Base-by-base conservation (phyloP, 2,329 filamentous ascomycete species). In the Eurotiales sp. region DNA sequence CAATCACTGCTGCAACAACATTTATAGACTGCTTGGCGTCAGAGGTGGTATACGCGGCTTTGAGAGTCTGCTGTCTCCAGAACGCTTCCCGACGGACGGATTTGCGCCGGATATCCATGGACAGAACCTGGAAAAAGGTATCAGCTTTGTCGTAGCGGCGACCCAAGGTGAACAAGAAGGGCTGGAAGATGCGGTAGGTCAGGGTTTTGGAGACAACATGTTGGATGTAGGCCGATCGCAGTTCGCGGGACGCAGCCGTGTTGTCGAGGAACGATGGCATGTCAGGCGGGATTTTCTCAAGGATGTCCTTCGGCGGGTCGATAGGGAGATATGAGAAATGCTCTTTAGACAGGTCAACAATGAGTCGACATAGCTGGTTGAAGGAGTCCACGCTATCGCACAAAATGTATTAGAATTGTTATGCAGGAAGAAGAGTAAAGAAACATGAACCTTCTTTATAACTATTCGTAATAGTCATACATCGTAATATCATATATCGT, bases 11-110 rank as follows among this genome's bases (percentile, higher is more conserved):
- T 0, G 79, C 79, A 15, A 76, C 77, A 10, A 77, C 74, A 52
- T 79, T 79, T 59, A 80, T 80, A 15, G 76, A 74, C 57, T 78
- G 73, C 55, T 81, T 82, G 1, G 78, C 79, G 52, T 77, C 77
- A 2, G 75, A 77, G 30, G 77, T 76, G 5, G 77, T 80, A 62
- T 81, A 82, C 8, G 78, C 76, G 15, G 79, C 78, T 54, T 78
- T 77, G 12, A 82, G 72, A 2, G 79, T 81, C 56, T 81, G 78
- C 51, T 80, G 77, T 48, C 79, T 70, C 79, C 79, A 82, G 52
- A 80, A 77, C 3, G 79, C 77, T 60, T 82, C 79, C 51, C 77
- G 77, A 8, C 77, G 72, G 17, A 77, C 75, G 50, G 77, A 80
- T 58, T 81, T 82, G 48, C 75, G 73, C 29, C 78, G 75, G 46